These are phyloP conservation scores for Rhytidhysteron rufulum DNA, from an alignment of 2,329 filamentous ascomycete species.

Conservation along the genomic window DNA sequence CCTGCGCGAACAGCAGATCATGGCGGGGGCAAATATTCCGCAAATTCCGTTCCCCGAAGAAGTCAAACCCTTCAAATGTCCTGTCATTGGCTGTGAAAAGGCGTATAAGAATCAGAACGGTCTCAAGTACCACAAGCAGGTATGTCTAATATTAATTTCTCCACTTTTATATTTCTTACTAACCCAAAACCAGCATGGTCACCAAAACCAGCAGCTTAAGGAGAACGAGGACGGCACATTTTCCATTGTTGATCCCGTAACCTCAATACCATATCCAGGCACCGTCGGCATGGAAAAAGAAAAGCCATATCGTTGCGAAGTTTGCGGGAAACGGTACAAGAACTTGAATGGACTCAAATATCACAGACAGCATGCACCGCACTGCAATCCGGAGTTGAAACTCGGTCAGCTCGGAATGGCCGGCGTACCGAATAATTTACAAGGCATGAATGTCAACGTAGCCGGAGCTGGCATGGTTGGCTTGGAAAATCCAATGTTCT, in stretches of 20 bases:
- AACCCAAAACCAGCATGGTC: constrained; percentile 62
- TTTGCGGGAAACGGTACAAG: constrained; percentile 98
- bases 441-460: constrained; percentile 46
- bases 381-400: constrained; percentile 81
- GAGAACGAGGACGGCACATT: constrained; percentile 97
- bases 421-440: constrained; percentile 35
- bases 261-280: constrained; percentile 87
- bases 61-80: constrained; percentile 95
- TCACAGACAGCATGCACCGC: constrained; percentile 67
- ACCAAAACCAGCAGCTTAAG: constrained; percentile 93
- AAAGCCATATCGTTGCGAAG: constrained; percentile 96
- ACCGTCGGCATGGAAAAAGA: constrained; percentile 99
- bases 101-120: constrained; percentile 99
- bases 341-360: constrained; percentile 99
- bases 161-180: constrained; percentile 11
- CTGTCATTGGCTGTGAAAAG: constrained; percentile 97
- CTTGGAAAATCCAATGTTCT: constrained; percentile 52
- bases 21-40: constrained; percentile 46
- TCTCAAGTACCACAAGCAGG: constrained; percentile 79
- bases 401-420: constrained; percentile 38
- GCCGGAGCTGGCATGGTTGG: constrained; percentile 53
- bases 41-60: constrained; percentile 62
- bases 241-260: constrained; percentile 96
- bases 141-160: constrained; percentile 38
- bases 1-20: constrained; percentile 61